Evolutionary conservation across 257 asterid species (phyloP), one percentile per base, ranked within the genome.

Genomic region (Salvia miltiorrhiza): DNA sequence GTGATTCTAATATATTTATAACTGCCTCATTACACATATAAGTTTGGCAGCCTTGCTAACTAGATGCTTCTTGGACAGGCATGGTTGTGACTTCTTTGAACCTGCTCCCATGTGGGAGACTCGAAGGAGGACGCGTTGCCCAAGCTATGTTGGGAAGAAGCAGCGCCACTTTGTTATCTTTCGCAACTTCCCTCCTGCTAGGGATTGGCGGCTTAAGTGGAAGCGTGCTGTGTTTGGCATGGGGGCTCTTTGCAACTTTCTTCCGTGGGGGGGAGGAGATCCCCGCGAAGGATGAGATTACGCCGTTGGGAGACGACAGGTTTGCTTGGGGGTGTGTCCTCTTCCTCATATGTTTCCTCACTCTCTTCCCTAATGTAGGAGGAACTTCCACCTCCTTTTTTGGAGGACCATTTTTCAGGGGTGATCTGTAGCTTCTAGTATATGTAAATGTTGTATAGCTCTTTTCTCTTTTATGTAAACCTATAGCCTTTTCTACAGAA

Each of bases 21-120:
- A 33, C 40, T 73, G 5, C 19, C 3, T 11, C 32, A 1, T 44
- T 5, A 9, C 17, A 9, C 11, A 64, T 63, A n/a, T 17, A 66
- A 35, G 10, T 39, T 5, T 4, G 17, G 17, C n/a, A n/a, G n/a
- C n/a, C 20, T 37, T 28, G 20, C 33, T 28, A 48, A 41, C 55
- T 30, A 3, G 30, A 30, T 30, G n/a, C 23, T 53, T 73, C 54
- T 28, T 67, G 20, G 14, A 56, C 79, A 92, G 98, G 96, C 44
- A 89, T 92, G 98, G 92, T 89, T 37, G 98, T 89, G 67, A 92
- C 98, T 37, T 89, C 98, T 12, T 73, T 89, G 83, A 92, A 92
- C 87, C 71, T 92, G 71, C 78, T 92, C 23, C 98, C 98, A 2
- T 83, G 92, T 64, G 98, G 98, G 52, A 79, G 96, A 73, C 95